Conservation (phyloP, 305 asterid genomes). For the Andrographis paniculata region DNA sequence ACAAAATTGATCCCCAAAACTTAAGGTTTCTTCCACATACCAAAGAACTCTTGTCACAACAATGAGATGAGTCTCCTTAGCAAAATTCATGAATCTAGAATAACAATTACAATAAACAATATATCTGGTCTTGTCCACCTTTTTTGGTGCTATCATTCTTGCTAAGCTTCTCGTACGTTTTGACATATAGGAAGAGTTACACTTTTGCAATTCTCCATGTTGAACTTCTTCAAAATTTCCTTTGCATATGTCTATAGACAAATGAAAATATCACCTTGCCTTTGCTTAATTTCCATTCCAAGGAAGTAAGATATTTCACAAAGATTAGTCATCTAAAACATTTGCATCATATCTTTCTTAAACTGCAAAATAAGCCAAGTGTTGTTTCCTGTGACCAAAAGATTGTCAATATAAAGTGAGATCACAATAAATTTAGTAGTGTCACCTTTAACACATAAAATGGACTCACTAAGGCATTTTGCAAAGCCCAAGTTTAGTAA, state of each 20-base stretch:
- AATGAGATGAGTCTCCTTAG: not conserved
- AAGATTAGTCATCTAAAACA: not conserved
- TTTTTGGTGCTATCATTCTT: not conserved
- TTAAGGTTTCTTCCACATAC: not conserved
- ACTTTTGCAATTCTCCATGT: too few species aligned
- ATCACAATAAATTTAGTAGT: not conserved
- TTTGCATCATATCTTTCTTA: not conserved
- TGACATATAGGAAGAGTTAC: not conserved
- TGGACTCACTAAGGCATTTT: not conserved
- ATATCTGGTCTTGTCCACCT: not conserved
- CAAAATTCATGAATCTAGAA: not conserved
- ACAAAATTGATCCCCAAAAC: not conserved
- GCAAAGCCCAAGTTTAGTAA: not conserved
- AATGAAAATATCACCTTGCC: not conserved
- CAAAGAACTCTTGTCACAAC: not conserved
- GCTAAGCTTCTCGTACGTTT: not conserved
- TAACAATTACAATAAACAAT: not conserved
- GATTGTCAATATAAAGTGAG: not conserved
- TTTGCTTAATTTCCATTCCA: slow-evolving; percentile 1
- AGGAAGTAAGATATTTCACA: not conserved
- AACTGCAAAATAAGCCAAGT: not conserved
- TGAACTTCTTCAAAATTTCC: too few species aligned
- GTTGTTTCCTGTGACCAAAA: not conserved
- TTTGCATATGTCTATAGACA: too few species aligned
- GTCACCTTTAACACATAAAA: not conserved